phyloP scores from a whole-genome alignment of 2,329 filamentous ascomycete genomes.

The Aspergillus sp. region DNA sequence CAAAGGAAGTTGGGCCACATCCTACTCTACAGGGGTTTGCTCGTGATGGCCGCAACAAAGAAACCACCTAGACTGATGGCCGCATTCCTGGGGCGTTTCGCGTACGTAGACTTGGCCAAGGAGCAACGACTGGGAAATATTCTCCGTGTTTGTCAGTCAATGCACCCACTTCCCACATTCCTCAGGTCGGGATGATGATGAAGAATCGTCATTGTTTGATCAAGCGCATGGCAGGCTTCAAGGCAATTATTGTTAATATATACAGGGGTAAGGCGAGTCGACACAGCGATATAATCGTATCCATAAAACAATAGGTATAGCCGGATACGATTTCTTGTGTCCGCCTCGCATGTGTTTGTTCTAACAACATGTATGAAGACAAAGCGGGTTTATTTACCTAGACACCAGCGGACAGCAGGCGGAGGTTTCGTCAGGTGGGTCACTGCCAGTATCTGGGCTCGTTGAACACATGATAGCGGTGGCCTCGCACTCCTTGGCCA shows the following conservation, averaged over 20 bases:
- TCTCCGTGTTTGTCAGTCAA: neutral
- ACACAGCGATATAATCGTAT: neutral
- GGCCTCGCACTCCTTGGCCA: conserved; percentile 83
- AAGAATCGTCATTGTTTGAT: neutral
- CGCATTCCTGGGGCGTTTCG: conserved; percentile 28
- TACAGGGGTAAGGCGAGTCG: neutral
- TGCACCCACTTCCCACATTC: neutral
- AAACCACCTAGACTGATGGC: conserved; percentile 11
- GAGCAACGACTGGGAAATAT: neutral
- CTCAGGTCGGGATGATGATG: neutral
- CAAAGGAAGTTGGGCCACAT: neutral
- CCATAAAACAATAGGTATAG: neutral
- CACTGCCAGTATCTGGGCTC: conserved; percentile 74
- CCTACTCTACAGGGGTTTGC: conserved; percentile 2
- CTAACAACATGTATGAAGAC: neutral
- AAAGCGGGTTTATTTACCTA: neutral
- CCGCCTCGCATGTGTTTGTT: neutral
- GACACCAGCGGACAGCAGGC: neutral
- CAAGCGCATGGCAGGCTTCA: neutral
- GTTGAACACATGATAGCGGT: conserved; percentile 93
- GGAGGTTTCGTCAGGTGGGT: conserved; percentile 10
- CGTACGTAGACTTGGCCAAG: conserved; percentile 5
- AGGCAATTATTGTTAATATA: neutral
- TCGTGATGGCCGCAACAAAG: conserved; percentile 20
- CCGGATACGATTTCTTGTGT: neutral